Evolutionary conservation across 2,329 filamentous ascomycete genomes (phyloP), one percentile per base, ranked within the genome.

Genomic region (Catunica adiposa): DNA sequence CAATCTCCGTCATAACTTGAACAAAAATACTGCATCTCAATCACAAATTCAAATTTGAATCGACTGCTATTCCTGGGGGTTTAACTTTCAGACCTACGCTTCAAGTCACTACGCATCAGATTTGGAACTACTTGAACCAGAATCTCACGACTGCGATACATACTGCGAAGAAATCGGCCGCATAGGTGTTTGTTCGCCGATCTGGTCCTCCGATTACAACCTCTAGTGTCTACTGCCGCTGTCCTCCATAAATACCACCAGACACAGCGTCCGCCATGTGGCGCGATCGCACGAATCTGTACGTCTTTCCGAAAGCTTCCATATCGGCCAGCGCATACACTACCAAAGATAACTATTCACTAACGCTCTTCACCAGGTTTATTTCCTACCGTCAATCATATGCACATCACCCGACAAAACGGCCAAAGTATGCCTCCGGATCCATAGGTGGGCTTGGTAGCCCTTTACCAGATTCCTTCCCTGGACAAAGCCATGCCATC

Each of bases 311-410:
- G n/a, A 2, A 29, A 26, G 15, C 9, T 31, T 29, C 25, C 29
- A 34, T 11, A 34, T 34, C 29, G 29, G 29, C n/a, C n/a, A n/a
- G n/a, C 29, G 29, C 29, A 34, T 34, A 34, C 5, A 5, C 5
- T 34, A 34, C 29, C 29, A 11, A 34, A 17, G 22, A 1, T 40
- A 11, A 14, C 44, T 52, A 47, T 51, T 25, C 31, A 15, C 61
- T 44, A 25, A 34, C 56, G 53, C 54, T 44, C 52, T 52, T 42
- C 46, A 57, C 44, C 66, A 95, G 90, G 68, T 98, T 94, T 70
- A 92, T 98, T 68, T 97, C 92, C 70, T 98, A 97, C 76, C 89
- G 92, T 65, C 92, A 98, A 73, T 97, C 90, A 64, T 97, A 96
- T 71, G 82, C 89, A 64, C 92, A 97, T 70, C 89, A 96, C 68